phyloP scores from a whole-genome alignment of 2,329 filamentous ascomycete genomes.

The Colletotrichum eremochloae region DNA sequence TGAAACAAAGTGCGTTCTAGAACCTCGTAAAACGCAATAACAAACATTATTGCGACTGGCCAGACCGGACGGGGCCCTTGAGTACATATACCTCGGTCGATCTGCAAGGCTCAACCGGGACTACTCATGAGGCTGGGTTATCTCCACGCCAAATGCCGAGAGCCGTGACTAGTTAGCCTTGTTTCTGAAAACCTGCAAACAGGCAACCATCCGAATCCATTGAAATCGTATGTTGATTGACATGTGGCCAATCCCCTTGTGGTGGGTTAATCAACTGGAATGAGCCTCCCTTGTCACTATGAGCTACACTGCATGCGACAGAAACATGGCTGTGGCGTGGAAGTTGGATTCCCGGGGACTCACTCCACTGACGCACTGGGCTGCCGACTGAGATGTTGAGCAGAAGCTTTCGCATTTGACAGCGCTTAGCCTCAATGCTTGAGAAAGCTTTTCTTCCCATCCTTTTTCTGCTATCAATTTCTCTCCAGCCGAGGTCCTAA shows the following conservation, averaged over 20 bases:
- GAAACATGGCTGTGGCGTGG: background rate
- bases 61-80: too few species aligned
- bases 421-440: background rate
- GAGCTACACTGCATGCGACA: background rate
- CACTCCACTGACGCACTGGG: too few species aligned
- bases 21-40: too few species aligned
- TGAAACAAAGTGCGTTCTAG: too few species aligned
- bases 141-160: too few species aligned
- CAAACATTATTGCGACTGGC: too few species aligned
- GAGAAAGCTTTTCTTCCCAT: background rate
- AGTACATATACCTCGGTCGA: too few species aligned
- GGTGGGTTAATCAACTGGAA: background rate
- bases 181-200: background rate
- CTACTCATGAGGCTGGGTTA: too few species aligned
- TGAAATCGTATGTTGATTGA: background rate
- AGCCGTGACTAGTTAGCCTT: background rate
- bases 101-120: too few species aligned
- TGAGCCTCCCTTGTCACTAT: background rate
- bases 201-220: background rate
- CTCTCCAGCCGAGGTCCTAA: too few species aligned
- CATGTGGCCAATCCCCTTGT: background rate
- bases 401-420: background rate
- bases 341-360: background rate
- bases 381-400: background rate
- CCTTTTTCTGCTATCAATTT: too few species aligned